A percentile compares a stretch with the other conserved stretches of the same genome.
phyloP scores from a whole-genome alignment of 75 land plant species.

The Pinus tabuliformis region DNA sequence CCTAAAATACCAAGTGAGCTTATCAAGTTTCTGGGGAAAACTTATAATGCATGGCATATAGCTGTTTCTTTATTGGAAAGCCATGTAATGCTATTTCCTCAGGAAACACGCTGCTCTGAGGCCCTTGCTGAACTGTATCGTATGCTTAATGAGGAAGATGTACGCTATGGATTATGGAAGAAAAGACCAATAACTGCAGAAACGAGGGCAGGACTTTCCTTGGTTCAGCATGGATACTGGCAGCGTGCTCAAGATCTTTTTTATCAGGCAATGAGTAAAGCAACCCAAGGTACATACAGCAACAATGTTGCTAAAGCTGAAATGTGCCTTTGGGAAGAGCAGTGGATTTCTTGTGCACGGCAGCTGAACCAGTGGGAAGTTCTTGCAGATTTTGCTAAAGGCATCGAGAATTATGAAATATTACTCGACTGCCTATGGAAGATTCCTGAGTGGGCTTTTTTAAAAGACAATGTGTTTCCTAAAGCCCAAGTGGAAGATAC shows the following conservation, averaged over 20 bases:
- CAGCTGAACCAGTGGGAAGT: conserved; percentile 98
- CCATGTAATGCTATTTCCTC: conserved; percentile 92
- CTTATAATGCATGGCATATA: conserved; percentile 99
- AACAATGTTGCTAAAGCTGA: conserved; percentile 92
- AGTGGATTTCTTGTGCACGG: conserved; percentile 91
- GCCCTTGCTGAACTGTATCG: conserved; percentile 98
- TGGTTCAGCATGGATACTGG: conserved; percentile 99
- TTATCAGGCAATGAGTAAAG: conserved; percentile 96
- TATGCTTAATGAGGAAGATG: conserved; percentile 95
- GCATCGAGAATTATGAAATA: conserved; percentile 90
- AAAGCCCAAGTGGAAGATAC: conserved; percentile 99
- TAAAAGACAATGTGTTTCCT: conserved; percentile 89
- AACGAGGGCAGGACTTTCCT: conserved; percentile 92
- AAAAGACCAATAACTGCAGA: conserved; percentile 87
- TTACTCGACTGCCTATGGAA: conserved; percentile 90
- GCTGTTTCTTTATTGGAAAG: conserved; percentile 90
- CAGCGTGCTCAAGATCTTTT: conserved; percentile 95
- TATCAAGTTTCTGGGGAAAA: conserved; percentile 97
- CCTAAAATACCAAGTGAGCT: conserved; percentile 99
- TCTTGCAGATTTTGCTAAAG: conserved; percentile 87
- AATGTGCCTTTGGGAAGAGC: conserved; percentile 99
- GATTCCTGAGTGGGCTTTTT: conserved; percentile 79
- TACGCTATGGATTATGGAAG: conserved; percentile 96
- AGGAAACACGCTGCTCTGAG: conserved; percentile 93
- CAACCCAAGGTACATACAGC: conserved; percentile 94